Percentiles rank a stretch among this genome's conserved stretches.
These are phyloP conservation scores for Xylaria longipes DNA, from an alignment of 495 filamentous ascomycete genomes.

Conservation along the genomic window DNA sequence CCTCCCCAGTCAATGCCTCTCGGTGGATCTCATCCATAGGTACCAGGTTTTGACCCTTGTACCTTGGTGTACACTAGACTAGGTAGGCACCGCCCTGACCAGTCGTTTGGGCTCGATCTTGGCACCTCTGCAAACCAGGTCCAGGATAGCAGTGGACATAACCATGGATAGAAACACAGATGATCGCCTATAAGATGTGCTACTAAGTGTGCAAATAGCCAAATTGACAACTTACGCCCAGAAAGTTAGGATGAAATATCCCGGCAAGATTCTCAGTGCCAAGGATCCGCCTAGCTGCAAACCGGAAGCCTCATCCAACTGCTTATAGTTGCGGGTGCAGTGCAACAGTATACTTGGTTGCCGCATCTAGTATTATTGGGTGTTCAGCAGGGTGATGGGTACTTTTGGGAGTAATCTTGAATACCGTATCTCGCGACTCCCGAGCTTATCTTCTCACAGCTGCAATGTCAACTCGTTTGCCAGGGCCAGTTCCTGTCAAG, in stretches of 20 bases:
- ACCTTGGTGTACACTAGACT: not conserved
- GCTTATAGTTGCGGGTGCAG: not conserved
- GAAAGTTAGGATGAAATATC: not conserved
- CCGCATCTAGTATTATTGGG: conserved; percentile 3
- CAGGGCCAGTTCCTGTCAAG: not conserved
- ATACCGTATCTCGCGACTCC: conserved; percentile 7
- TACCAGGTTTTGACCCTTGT: conserved; percentile 3
- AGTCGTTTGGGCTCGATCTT: conserved; percentile 13
- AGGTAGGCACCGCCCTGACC: conserved; percentile 12
- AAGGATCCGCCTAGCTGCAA: not conserved
- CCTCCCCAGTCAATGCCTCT: not conserved
- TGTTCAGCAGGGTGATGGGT: not conserved
- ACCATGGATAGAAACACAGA: not conserved
- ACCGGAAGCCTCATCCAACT: not conserved
- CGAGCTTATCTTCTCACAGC: conserved; percentile 7
- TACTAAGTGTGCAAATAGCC: not conserved
- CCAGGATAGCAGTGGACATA: not conserved
- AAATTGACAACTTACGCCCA: not conserved
- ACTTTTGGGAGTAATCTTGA: not conserved
- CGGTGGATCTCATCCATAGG: not conserved
- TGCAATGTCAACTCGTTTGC: conserved; percentile 1
- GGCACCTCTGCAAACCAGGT: conserved; percentile 5
- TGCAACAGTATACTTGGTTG: not conserved
- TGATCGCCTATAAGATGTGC: not conserved
- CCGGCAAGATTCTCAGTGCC: not conserved